Evolutionary conservation across 495 filamentous ascomycete genomes (phyloP).

Genomic region (Oidiodendron maius): DNA sequence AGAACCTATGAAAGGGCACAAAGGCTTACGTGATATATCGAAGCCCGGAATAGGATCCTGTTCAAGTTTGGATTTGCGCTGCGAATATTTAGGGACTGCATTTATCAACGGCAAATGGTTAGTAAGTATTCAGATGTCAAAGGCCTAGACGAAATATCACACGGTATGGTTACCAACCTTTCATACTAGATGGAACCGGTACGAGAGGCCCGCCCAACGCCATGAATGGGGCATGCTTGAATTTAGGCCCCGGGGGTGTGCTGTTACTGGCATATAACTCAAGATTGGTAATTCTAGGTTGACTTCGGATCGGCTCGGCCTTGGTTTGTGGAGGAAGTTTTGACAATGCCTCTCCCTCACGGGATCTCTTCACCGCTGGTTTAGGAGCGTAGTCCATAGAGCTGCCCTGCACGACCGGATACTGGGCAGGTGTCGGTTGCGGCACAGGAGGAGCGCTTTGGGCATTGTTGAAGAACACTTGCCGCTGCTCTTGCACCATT

Average conservation of each 20-base stretch:
- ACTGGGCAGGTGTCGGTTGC: conserved; percentile 1
- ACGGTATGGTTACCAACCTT: conserved; percentile 12
- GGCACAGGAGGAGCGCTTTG: conserved; percentile 9
- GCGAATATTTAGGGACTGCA: conserved; percentile 18
- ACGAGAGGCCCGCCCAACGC: conserved; percentile 10
- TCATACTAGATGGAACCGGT: conserved; percentile 10
- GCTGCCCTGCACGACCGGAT: conserved; percentile 4
- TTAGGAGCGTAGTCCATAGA: not conserved
- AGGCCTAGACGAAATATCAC: not conserved
- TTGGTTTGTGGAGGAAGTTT: not conserved
- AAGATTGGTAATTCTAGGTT: conserved; percentile 12
- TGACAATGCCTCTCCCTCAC: not conserved
- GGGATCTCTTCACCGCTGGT: conserved; percentile 5
- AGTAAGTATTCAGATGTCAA: not conserved
- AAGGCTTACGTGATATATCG: conserved; percentile 17
- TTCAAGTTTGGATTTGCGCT: conserved; percentile 15
- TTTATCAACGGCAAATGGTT: conserved; percentile 1
- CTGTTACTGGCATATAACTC: conserved; percentile 4
- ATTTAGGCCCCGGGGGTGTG: conserved; percentile 5
- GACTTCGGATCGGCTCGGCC: not conserved
- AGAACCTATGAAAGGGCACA: not conserved
- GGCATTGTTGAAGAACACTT: conserved; percentile 3
- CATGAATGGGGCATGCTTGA: conserved; percentile 14
- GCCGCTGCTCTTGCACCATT: conserved; percentile 8
- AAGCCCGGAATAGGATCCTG: conserved; percentile 17